phyloP scores from a whole-genome alignment of 139 green algal species.

The Deuterostichococcus epilithicus region DNA sequence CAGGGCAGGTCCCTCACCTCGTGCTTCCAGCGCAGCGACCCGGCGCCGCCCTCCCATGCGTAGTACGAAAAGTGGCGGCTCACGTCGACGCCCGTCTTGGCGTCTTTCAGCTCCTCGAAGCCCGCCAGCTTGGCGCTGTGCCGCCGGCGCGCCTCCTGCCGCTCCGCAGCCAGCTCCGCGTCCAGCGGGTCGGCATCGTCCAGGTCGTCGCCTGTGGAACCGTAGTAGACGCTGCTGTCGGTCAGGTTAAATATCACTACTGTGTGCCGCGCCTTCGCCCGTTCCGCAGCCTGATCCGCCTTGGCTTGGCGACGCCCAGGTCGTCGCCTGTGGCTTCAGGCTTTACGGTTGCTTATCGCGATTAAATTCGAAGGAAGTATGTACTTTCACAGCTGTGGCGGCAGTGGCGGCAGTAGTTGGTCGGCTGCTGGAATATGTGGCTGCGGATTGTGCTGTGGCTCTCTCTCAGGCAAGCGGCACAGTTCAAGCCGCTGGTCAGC shows the following conservation, averaged over 20 bases:
- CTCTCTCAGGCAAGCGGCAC: too few species aligned
- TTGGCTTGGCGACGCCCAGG: too few species aligned
- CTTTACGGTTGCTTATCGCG: too few species aligned
- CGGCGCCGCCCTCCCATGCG: slow-evolving; percentile 75
- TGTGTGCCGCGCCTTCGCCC: too few species aligned
- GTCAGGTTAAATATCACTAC: slow-evolving; percentile 13
- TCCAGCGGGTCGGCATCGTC: slow-evolving; percentile 22
- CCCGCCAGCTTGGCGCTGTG: background rate
- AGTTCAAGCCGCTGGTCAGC: too few species aligned
- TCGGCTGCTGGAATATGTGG: too few species aligned
- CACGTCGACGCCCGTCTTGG: slow-evolving; percentile 32
- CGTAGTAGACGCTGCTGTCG: slow-evolving; percentile 4
- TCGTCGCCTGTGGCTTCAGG: too few species aligned
- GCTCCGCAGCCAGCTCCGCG: background rate
- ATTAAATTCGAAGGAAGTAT: too few species aligned
- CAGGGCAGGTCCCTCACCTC: slow-evolving; percentile 13
- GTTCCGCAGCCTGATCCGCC: too few species aligned
- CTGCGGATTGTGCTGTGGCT: too few species aligned
- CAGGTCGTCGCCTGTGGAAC: slow-evolving; percentile 42
- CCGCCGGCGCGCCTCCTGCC: background rate
- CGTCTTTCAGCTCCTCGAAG: background rate
- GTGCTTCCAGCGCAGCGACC: slow-evolving; percentile 76
- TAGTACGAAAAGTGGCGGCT: slow-evolving; percentile 88
- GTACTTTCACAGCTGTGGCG: too few species aligned
- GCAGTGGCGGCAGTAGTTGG: too few species aligned